These are phyloP conservation scores for Salvia splendens DNA, from an alignment of 257 asterid species.

Conservation along the genomic window DNA sequence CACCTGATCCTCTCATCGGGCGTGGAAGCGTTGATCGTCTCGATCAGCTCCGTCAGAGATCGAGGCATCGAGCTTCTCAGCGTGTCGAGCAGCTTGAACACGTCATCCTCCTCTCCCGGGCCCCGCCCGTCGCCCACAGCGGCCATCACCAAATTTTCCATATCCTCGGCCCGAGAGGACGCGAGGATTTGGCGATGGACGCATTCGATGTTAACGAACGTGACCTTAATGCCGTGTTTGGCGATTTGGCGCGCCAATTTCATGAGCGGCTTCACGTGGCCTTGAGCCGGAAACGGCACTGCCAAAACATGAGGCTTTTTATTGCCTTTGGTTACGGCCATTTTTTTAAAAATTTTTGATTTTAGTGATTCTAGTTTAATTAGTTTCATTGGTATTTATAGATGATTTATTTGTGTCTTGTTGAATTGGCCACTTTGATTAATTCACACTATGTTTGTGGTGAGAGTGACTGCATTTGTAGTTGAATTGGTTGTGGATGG, in stretches of 20 bases:
- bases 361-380: neutral
- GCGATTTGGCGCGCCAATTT: constrained; percentile 43
- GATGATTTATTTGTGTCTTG: neutral
- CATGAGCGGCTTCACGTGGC: constrained; percentile 58
- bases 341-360: neutral
- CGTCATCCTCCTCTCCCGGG: neutral
- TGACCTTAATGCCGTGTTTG: constrained; percentile 47
- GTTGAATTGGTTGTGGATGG: neutral
- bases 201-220: constrained; percentile 46
- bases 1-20: constrained; percentile 35
- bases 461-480: neutral
- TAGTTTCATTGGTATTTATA: neutral
- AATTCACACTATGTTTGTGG: neutral
- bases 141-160: neutral
- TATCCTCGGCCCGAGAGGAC: neutral
- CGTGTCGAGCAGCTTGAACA: constrained; percentile 2
- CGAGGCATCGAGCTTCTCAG: constrained; percentile 32
- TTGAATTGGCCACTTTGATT: neutral
- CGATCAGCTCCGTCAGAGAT: constrained; percentile 29
- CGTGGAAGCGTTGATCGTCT: constrained; percentile 25
- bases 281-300: constrained; percentile 56
- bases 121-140: neutral
- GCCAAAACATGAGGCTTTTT: constrained; percentile 40
- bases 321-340: constrained; percentile 14
- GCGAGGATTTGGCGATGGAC: constrained; percentile 38